Conservation (phyloP, 2,329 filamentous ascomycete species). For the Dothiorella sarmentorum region DNA sequence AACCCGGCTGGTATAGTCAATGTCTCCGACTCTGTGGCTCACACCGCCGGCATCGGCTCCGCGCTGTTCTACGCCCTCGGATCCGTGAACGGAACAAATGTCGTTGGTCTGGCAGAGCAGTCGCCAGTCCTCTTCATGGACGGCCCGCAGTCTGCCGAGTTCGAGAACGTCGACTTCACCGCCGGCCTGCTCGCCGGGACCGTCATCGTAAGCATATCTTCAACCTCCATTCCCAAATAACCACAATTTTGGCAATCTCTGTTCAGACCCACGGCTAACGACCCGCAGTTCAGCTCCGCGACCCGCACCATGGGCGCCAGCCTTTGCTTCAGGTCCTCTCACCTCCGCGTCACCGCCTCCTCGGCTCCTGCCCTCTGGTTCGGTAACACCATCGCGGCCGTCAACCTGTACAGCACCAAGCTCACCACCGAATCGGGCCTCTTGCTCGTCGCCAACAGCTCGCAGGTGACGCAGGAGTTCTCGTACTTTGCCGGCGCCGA, state of each 20-base stretch:
- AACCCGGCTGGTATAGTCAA: constrained; percentile 22
- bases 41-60: constrained; percentile 26
- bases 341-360: constrained; percentile 18
- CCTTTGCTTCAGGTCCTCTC: constrained; percentile 25
- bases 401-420: constrained; percentile 20
- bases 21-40: constrained; percentile 29
- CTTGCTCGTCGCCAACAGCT: constrained; percentile 27
- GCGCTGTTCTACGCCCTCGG: constrained; percentile 34
- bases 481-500: constrained; percentile 31
- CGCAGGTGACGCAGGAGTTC: constrained; percentile 35
- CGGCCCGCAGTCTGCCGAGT: constrained; percentile 24
- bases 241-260: no score
- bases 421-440: constrained; percentile 24
- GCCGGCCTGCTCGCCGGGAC: constrained; percentile 32
- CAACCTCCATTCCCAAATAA: no score
- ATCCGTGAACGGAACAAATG: constrained; percentile 27
- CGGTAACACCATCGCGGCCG: constrained; percentile 28
- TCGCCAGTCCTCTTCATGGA: constrained; percentile 30
- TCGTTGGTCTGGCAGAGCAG: constrained; percentile 26
- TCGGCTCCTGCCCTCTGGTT: constrained; percentile 32
- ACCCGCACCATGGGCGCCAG: constrained; percentile 21
- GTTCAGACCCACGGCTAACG: no score
- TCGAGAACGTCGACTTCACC: constrained; percentile 24
- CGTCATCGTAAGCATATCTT: constrained; percentile 19
- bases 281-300: constrained; percentile 23